Base-by-base conservation (phyloP, 768 basidiomycete species). In the Mrakia frigida region DNA sequence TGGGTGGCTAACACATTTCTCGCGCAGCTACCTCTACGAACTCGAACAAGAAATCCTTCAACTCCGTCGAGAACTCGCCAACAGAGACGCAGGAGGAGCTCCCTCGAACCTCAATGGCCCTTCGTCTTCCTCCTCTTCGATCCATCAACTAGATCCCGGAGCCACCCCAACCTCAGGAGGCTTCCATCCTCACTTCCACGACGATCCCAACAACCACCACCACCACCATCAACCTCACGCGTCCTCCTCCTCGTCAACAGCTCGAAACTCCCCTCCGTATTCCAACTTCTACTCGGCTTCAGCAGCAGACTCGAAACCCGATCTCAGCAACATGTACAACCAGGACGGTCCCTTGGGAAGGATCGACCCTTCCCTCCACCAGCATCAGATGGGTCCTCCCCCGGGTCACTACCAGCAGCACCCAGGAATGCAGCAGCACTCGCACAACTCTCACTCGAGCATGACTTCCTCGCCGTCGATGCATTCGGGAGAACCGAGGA, bases 31-130 rank as follows among this genome's bases (percentile, higher is more conserved):
- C 78, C 81, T 84, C 2, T 82, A 82, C 67, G 81, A 82, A 16
- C 80, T 84, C 23, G 83, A 84, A 75, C 81, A 83, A 70, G 83
- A 84, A 68, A 82, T 84, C 43, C 75, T 81, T 16, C 78, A 79
- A 21, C 82, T 84, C 4, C 80, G 82, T 50, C 81, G 82, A 0
- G 81, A 83, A 70, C 78, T 83, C 31, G 81, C 81, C 1, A 78
- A 80, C 18, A 78, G 76, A 56, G 76, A 73, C 56, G 76, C 50
- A 6, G 75, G 46, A 16, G 60, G 39, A 13, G 61, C n/a, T 37
- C 43, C 72, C 31, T 37, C n/a, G n/a, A n/a, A n/a, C n/a, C n/a
- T n/a, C n/a, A n/a, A n/a, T n/a, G n/a, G n/a, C n/a, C n/a, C n/a
- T n/a, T n/a, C 56, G 16, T 59, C 72, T 28, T 73, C 28, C 53